Conservation (phyloP, 2,329 filamentous ascomycete species). For the Septoria linicola region DNA sequence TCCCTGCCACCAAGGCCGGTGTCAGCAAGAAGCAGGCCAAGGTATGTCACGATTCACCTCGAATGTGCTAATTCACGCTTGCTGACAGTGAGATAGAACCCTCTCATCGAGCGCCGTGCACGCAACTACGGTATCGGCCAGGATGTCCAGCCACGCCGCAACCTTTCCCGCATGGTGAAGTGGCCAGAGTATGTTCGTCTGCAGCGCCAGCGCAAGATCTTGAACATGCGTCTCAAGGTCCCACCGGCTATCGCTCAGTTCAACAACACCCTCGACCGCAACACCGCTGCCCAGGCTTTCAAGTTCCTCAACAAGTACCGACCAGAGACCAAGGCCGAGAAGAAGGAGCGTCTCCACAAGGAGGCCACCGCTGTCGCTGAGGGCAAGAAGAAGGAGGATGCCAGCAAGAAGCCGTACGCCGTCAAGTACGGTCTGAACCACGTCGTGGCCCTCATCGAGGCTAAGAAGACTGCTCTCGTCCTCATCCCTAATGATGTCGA, state of each 20-base stretch:
- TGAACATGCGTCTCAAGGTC: constrained; percentile 98
- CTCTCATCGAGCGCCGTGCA: constrained; percentile 95
- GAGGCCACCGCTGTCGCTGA: constrained; percentile 97
- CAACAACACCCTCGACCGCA: constrained; percentile 93
- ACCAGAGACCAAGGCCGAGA: constrained; percentile 97
- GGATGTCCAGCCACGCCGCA: constrained; percentile 95
- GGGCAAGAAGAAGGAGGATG: constrained; percentile 99
- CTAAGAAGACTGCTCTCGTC: constrained; percentile 99
- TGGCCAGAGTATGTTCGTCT: constrained; percentile 99
- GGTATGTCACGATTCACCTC: constrained; percentile 60
- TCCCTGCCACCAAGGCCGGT: constrained; percentile 87
- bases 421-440: constrained; percentile 99
- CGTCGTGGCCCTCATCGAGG: constrained; percentile 94
- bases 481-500: constrained; percentile 99
- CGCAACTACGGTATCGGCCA: constrained; percentile 99
- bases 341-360: constrained; percentile 99
- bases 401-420: constrained; percentile 98
- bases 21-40: constrained; percentile 89
- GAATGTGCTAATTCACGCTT: neutral
- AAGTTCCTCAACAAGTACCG: constrained; percentile 99
- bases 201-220: constrained; percentile 92
- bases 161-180: constrained; percentile 97
- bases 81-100: constrained; percentile 67
- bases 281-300: constrained; percentile 94
- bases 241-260: constrained; percentile 97